Conservation (phyloP, 1,139 yeast genomes). For the Candida dubliniensis region DNA sequence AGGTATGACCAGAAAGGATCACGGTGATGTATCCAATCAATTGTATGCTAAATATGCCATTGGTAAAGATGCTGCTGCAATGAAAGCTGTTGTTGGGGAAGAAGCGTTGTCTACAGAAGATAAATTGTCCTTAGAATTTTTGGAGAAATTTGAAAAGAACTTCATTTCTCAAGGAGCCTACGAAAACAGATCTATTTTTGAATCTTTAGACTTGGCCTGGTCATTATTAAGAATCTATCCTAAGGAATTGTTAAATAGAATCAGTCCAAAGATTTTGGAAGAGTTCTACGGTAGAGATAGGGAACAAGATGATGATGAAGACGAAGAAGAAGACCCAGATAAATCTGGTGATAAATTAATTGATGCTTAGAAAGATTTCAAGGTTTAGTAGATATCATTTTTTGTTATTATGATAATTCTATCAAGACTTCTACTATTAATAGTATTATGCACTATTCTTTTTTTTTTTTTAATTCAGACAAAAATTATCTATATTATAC, state of each 20-base stretch:
- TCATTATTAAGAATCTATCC: constrained; percentile 96
- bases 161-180: constrained; percentile 95
- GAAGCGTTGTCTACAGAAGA: constrained; percentile 98
- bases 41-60: constrained; percentile 98
- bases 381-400: constrained; percentile 21
- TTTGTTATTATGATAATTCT: constrained; percentile 1
- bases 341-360: constrained; percentile 42
- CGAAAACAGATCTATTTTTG: constrained; percentile 91
- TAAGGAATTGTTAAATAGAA: constrained; percentile 96
- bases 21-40: constrained; percentile 98
- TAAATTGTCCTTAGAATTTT: constrained; percentile 92
- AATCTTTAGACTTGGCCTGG: constrained; percentile 98
- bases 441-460: not conserved
- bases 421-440: not conserved
- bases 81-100: constrained; percentile 99
- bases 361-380: constrained; percentile 44
- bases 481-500: not conserved
- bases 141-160: constrained; percentile 95
- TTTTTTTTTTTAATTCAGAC: not conserved
- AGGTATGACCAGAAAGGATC: constrained; percentile 99
- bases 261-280: constrained; percentile 91
- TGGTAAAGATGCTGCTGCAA: constrained; percentile 99
- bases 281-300: constrained; percentile 94
- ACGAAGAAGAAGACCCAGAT: constrained; percentile 38
- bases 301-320: constrained; percentile 57